Evolutionary conservation across 1,139 yeast species (phyloP).

Genomic region (Yarrowia galli): DNA sequence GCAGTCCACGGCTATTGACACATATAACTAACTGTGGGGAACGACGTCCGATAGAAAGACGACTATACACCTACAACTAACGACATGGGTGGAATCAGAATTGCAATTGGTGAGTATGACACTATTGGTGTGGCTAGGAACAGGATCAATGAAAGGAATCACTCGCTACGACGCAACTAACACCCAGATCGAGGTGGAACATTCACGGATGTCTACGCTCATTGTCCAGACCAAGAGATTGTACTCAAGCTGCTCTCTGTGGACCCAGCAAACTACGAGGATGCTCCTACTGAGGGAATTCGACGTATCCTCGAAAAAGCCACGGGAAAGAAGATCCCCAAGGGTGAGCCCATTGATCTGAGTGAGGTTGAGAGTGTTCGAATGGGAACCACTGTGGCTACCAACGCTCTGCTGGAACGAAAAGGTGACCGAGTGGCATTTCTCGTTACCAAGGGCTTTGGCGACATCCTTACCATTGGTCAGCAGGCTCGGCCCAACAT

Average conservation of each 20-base stretch:
- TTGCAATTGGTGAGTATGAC: conserved; percentile 43
- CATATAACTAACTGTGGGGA: conserved; percentile 29
- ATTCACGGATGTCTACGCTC: conserved; percentile 77
- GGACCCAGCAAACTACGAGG: conserved; percentile 83
- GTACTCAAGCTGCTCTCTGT: conserved; percentile 80
- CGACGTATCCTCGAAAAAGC: conserved; percentile 73
- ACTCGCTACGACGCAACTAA: neutral
- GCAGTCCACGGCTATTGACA: conserved; percentile 28
- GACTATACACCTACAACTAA: neutral
- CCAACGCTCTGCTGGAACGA: conserved; percentile 73
- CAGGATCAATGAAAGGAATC: neutral
- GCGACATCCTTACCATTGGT: conserved; percentile 70
- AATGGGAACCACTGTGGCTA: conserved; percentile 85
- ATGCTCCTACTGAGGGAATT: conserved; percentile 93
- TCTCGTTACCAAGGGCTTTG: conserved; percentile 70
- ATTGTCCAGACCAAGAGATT: conserved; percentile 58
- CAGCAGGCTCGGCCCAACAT: conserved; percentile 76
- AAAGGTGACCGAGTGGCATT: conserved; percentile 72
- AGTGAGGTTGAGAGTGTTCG: conserved; percentile 63
- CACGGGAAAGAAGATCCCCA: conserved; percentile 57
- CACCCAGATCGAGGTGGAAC: conserved; percentile 66
- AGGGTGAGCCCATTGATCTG: conserved; percentile 57
- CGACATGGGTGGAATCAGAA: conserved; percentile 42
- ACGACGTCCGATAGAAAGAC: neutral
- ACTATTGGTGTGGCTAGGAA: neutral